phyloP scores from a whole-genome alignment of 305 asterid species.

The Rubia balearica region DNA sequence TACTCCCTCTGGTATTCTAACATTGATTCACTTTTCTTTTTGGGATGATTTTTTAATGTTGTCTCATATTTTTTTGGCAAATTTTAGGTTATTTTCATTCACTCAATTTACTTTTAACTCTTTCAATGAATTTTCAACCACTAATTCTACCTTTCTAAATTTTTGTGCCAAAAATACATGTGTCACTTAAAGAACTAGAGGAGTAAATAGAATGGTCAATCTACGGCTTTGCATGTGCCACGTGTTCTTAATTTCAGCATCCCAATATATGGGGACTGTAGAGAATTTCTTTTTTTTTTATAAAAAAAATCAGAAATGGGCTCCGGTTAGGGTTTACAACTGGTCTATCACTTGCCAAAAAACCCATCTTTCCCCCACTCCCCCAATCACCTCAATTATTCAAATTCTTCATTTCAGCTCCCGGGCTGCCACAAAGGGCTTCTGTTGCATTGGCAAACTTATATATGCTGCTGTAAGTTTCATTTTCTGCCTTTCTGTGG shows the following conservation, averaged over 20 bases:
- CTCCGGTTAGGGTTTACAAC: constrained; percentile 25
- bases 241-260: background rate
- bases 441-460: constrained; percentile 3
- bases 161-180: too few species aligned
- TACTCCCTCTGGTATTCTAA: too few species aligned
- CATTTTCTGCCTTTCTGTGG: background rate
- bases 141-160: too few species aligned
- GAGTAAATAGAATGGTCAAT: background rate
- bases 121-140: too few species aligned
- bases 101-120: too few species aligned
- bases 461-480: constrained; percentile 38
- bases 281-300: too few species aligned
- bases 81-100: too few species aligned
- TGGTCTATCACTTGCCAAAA: background rate
- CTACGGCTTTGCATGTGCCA: background rate
- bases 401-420: constrained; percentile 19
- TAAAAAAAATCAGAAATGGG: background rate
- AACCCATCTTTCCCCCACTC: constrained; percentile 3
- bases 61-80: too few species aligned
- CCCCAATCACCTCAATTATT: background rate
- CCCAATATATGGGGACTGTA: constrained; percentile 7
- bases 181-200: too few species aligned
- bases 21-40: too few species aligned
- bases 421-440: constrained; percentile 12
- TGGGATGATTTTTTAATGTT: too few species aligned